Base-by-base conservation (phyloP, 2,329 filamentous ascomycete genomes). In the Pseudogymnoascus sp. region DNA sequence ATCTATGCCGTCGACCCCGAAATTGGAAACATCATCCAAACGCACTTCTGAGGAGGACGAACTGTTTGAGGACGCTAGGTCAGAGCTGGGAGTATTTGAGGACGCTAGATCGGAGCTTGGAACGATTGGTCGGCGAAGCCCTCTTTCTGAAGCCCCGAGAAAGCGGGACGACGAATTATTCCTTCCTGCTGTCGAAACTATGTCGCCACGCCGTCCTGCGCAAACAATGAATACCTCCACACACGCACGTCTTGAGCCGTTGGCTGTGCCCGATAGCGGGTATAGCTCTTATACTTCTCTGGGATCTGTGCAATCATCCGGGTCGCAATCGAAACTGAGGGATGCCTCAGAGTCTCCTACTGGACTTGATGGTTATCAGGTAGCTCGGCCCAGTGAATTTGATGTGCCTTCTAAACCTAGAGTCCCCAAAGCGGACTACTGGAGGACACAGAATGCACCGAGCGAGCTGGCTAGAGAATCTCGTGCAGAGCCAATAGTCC, bases 1-100 rank as follows among this genome's bases (percentile, higher is more conserved):
- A 16, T 71, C 72, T 5, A 68, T 71, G 19, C 69, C 72, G 1
- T 48, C 64, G 10, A 74, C 72, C n/a, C 75, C 74, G 2, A 68
- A 71, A 21, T 70, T 81, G 39, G 73, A 80, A 68, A 76, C 75
- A 1, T 80, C 79, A 0, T 83, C 80, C 61, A 83, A 83, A 66
- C 71, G 77, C 28, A 79, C 78, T 6, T 80, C 80, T 10, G 65
- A 77, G 10, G 79, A 83, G 64, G 80, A 83, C 65, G 68, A 78
- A 23, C 69, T 84, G 13, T 83, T 83, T 72, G 91, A 96, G 71
- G 83, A 90, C 60, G 81, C 41, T 5, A 45, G 5, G 16, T 45
- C 41, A 8, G 8, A 45, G 21, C 19, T 45, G 21, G 16, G 4
- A 21, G 41, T 45, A 21, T 45, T 45, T 21, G 41, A 45, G 41